Evolutionary conservation across 148 eudicot species (phyloP).

Genomic region (Rhododendron vialii): DNA sequence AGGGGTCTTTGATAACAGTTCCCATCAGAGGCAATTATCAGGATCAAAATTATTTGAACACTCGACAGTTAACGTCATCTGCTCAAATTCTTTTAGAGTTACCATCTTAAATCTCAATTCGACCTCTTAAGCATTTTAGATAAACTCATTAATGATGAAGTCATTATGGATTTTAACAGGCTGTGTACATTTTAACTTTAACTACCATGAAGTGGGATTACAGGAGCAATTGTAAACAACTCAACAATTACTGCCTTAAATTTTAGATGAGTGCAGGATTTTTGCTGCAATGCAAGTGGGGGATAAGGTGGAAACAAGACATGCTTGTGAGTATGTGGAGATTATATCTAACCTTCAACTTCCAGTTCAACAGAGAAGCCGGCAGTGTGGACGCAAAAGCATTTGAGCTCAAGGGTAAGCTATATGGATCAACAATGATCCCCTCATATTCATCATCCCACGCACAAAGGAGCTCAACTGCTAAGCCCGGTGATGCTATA

Average conservation of each 20-base stretch:
- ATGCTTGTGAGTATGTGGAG: neutral
- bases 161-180: neutral
- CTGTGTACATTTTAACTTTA: neutral
- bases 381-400: constrained; percentile 25
- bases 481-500: neutral
- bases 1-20: neutral
- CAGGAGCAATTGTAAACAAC: neutral
- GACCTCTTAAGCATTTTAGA: neutral
- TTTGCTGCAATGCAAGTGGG: neutral
- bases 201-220: neutral
- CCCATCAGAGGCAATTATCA: neutral
- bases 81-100: neutral
- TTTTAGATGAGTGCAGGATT: neutral
- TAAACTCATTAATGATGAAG: neutral
- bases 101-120: neutral
- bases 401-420: constrained; percentile 25
- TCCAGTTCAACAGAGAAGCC: constrained; percentile 30
- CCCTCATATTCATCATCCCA: constrained; percentile 32
- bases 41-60: neutral
- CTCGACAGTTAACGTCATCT: neutral
- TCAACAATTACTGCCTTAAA: neutral
- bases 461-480: constrained; percentile 15
- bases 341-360: constrained; percentile 17
- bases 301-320: neutral
- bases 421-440: constrained; percentile 21